Base-by-base conservation (phyloP, 2,329 filamentous ascomycete species). In the Gnomoniopsis sp. region DNA sequence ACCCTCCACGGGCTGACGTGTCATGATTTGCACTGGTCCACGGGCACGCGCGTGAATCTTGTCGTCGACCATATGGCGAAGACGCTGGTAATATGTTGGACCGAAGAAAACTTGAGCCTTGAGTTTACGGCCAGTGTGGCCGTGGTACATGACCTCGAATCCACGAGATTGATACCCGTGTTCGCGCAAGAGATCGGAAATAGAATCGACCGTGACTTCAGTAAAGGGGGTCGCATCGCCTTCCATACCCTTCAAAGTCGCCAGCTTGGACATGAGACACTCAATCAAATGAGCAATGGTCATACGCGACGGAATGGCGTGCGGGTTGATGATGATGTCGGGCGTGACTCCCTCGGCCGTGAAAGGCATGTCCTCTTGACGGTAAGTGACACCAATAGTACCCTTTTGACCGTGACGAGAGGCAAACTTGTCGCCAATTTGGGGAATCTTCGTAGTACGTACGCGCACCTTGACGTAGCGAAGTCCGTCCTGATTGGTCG, bases 241-340 rank as follows among this genome's bases (percentile, higher is more conserved):
- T 77, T 99, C 95, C 75, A 92, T 90, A 47, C 95, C 96, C 74
- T 93, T 90, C 22, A 99, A 82, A 2, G 95, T 90, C 1, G 92
- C 91, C 38, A 99, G 95, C 74, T 99, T 99, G 73, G 91, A 96
- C 58, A 99, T 84, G 66, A 98, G 84, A 83, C 95, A 99, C 80
- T 99, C 95, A 72, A 99, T 96, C 85, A 99, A 93, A 82, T 99
- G 95, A 68, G 95, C 95, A 87, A 99, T 99, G 2, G 96, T 99
- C 95, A 99, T 99, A 85, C 95, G 95, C 57, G 95, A 99, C 0
- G 95, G 95, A 84, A 99, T 99, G 71, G 95, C 96, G 82, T 99
- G 95, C 1, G 95, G 95, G 75, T 99, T 99, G 81, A 99, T 98
- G 75, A 99, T 97, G 63, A 99, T 83, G 75, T 99, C 96, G 0